Evolutionary conservation across 495 filamentous ascomycete species (phyloP).

Genomic region (Annulohypoxylon nitens): DNA sequence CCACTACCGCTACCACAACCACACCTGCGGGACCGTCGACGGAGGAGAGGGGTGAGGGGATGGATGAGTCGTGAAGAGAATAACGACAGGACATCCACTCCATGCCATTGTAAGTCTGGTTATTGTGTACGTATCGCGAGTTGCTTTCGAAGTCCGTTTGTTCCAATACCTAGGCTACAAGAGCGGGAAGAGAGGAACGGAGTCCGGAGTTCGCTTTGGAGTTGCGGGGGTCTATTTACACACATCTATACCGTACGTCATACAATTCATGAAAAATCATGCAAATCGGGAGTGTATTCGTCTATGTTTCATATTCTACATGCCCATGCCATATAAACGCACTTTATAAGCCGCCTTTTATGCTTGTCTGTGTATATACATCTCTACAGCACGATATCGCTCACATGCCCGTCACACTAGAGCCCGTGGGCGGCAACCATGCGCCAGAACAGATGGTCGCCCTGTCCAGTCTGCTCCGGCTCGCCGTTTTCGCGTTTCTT

Average conservation of each 20-base stretch:
- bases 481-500: constrained; percentile 16
- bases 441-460: constrained; percentile 62
- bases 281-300: neutral
- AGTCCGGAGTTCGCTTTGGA: constrained; percentile 27
- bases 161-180: constrained; percentile 11
- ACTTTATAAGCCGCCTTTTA: neutral
- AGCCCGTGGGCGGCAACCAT: constrained; percentile 52
- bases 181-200: constrained; percentile 11
- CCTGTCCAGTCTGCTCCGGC: constrained; percentile 45
- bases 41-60: constrained; percentile 33
- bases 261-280: neutral
- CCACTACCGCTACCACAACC: neutral
- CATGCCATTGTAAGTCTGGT: neutral
- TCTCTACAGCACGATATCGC: neutral
- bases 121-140: neutral
- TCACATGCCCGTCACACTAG: constrained; percentile 1
- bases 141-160: constrained; percentile 10
- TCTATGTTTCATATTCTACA: neutral
- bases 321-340: neutral
- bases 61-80: constrained; percentile 50
- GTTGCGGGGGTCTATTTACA: constrained; percentile 1
- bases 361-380: neutral
- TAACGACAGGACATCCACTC: neutral
- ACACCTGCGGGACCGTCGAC: neutral
- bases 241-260: constrained; percentile 4